Base-by-base conservation (phyloP, 768 basidiomycete species). In the Leucosporidium yakuticum region DNA sequence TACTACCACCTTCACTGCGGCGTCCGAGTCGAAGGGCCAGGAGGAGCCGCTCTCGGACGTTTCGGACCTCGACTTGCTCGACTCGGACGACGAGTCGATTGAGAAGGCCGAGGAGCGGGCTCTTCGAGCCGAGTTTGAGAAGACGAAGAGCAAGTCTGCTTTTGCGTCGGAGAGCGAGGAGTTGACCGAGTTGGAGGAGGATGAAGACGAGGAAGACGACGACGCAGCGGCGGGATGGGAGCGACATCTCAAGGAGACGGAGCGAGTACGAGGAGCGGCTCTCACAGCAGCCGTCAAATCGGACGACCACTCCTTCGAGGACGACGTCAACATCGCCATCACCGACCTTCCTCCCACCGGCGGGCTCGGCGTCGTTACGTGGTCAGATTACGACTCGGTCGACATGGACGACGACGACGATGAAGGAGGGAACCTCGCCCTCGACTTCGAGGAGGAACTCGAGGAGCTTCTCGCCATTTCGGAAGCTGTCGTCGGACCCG, bases 361-460 rank as follows among this genome's bases (percentile, higher is more conserved):
- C 21, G 70, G 70, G 19, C 32, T 59, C 32, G 70, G 70, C 55
- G 70, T 71, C 67, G 70, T 71, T 29, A 71, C 70, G 8, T 71
- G 70, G 70, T 50, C 44, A 11, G 70, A 71, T 29, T 71, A 71
- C 64, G 70, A 71, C 34, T 65, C 61, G 23, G 51, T 65, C 48
- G 63, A 67, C n/a, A 61, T 44, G 9, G 55, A 58, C 21, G 70
- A 65, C 17, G 65, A 64, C 20, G 69, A 55, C 34, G 21, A 61
- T 47, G 57, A 55, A 21, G 58, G 59, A 5, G n/a, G 17, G 1
- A 49, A 34, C 19, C 31, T 67, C 39, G 69, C 69, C 3, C 63
- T 31, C 36, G 55, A 62, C 17, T 70, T 70, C 48, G 70, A 71
- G 51, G 66, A 62, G 31, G 70, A 71, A 56, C 64, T 71, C 44